Evolutionary conservation across 1,139 yeast genomes (phyloP), one percentile per base, ranked within the genome.

Genomic region (Magnusiomyces paraingens): DNA sequence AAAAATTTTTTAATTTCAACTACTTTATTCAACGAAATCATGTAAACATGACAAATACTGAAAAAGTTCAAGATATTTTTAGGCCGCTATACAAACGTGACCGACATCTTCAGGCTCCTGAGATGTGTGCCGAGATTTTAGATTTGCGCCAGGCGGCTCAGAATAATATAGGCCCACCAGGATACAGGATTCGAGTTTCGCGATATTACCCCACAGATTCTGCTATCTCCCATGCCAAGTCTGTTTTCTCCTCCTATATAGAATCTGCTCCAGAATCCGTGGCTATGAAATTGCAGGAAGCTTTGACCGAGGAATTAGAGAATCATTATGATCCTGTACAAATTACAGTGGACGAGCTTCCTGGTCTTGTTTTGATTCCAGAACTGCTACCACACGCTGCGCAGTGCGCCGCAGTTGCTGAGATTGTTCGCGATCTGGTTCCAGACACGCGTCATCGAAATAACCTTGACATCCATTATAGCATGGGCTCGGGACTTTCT

Each of bases 381-480:
- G 57, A 58, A 1, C 49, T 63, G 32, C 47, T 71, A 3, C 60
- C 69, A 0, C 56, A 59, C 0, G 55, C 52, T 1, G 64, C 65
- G 8, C 76, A 73, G 56, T 59, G 57, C 2, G 54, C 57, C 48
- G 55, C 73, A 32, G 60, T 70, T 1, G 59, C 57, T 10, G 65
- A 66, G 43, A 62, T 68, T 1, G 52, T 70, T 2, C 63, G 62
- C 39, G 69, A 68, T 11, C 70, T 70, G 52, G 58, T 73, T n/a
- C 70, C 69, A 1, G 65, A 65, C 20, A 56, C 58, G 18, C 60
- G 59, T 45, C 76, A 73, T 55, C 57, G 61, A 39, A 68, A 73
- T 21, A 73, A 73, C 53, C 62, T 73, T 18, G 72, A 69, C 46
- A 64, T 69, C 14, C 70, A 69, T 48, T 70, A 70, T 54, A 49